phyloP scores from a whole-genome alignment of 2,329 filamentous ascomycete genomes.

The Epichloe bromicola region DNA sequence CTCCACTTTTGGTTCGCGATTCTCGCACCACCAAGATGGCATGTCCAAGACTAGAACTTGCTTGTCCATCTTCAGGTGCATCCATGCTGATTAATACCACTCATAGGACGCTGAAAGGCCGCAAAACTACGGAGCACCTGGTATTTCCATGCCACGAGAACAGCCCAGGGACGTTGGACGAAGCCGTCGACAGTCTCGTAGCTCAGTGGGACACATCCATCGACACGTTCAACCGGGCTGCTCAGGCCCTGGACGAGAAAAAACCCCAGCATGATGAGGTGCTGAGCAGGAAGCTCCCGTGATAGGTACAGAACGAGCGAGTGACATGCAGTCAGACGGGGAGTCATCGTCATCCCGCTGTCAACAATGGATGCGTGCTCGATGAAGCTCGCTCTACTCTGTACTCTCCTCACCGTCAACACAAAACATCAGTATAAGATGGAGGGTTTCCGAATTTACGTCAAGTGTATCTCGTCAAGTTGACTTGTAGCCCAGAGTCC shows the following conservation, averaged over 20 bases:
- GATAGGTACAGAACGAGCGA: not conserved
- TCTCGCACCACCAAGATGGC: no score
- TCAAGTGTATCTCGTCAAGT: not conserved
- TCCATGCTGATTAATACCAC: no score
- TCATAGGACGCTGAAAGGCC: not conserved
- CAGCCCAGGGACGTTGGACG: not conserved
- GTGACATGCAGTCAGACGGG: not conserved
- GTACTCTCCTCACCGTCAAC: not conserved
- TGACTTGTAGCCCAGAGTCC: not conserved
- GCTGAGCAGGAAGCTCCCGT: not conserved
- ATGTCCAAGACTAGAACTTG: no score
- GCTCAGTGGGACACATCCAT: not conserved
- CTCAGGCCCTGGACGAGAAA: not conserved
- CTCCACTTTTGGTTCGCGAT: no score
- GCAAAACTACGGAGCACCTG: not conserved
- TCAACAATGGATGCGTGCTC: no score
- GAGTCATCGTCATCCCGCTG: not conserved
- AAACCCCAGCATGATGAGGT: not conserved
- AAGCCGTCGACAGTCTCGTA: not conserved
- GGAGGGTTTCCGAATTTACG: no score
- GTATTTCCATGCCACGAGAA: not conserved
- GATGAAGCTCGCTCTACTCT: no score
- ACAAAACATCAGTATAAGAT: no score
- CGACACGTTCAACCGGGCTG: not conserved
- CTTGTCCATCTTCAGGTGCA: no score